Conservation (phyloP, 495 filamentous ascomycete species). For the Aspergillus mulundensis region DNA sequence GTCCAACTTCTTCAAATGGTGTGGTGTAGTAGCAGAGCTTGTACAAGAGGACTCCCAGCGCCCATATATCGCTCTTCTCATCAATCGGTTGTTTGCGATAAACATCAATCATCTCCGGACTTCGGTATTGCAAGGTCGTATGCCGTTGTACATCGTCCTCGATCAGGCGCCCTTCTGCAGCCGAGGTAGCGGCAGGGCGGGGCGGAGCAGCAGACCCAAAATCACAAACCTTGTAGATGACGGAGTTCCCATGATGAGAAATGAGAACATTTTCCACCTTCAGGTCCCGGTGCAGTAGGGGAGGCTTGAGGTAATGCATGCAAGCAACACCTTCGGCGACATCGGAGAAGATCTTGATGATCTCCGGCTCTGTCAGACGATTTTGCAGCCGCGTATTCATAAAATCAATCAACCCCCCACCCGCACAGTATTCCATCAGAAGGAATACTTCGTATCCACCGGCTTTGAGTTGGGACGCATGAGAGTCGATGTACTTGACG, state of each 20-base stretch:
- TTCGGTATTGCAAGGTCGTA: conserved; percentile 94
- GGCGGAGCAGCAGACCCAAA: conserved; percentile 91
- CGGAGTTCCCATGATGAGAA: conserved; percentile 53
- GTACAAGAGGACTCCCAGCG: conserved; percentile 89
- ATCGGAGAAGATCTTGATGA: conserved; percentile 93
- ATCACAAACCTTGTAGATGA: conserved; percentile 91
- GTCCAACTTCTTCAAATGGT: conserved; percentile 94
- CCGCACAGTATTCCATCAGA: conserved; percentile 87
- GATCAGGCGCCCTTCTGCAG: conserved; percentile 80
- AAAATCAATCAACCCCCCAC: conserved; percentile 95
- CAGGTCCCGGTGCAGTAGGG: conserved; percentile 87
- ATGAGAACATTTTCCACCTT: conserved; percentile 99
- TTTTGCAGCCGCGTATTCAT: conserved; percentile 98
- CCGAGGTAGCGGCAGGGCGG: conserved; percentile 75
- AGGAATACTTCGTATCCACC: conserved; percentile 97
- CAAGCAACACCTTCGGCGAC: conserved; percentile 94
- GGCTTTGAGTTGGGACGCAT: conserved; percentile 87
- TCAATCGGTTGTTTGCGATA: conserved; percentile 95
- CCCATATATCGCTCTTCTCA: conserved; percentile 99
- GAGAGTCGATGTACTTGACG: conserved; percentile 96
- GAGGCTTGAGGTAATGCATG: conserved; percentile 97
- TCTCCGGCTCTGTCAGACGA: conserved; percentile 94
- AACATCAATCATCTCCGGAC: conserved; percentile 98
- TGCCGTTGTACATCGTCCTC: conserved; percentile 97
- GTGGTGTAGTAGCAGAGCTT: conserved; percentile 99